Evolutionary conservation across 169 alveolate species (phyloP), one percentile per base, ranked within the genome.

Genomic region (Plasmodium reichenowi): DNA sequence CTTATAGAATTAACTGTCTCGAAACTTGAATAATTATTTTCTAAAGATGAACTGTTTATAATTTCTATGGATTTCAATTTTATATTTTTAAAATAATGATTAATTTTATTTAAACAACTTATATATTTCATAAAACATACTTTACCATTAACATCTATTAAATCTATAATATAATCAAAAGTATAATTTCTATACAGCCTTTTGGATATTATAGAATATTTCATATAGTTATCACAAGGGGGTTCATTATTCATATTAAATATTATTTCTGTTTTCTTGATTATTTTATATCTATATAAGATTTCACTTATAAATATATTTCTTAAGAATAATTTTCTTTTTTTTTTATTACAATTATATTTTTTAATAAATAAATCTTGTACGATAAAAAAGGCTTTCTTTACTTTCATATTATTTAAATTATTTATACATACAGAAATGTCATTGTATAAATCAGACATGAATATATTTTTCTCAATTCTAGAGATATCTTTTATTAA

Each of bases 261-360:
- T 78, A 78, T 29, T n/a, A 43, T 20, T 78, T 64, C 89, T 0
- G 67, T 66, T 66, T 78, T 78, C 17, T 32, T 78, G n/a, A 78
- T 64, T 15, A 78, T 78, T 78, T 78, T 78, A 54, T 78, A 78
- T 38, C 89, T 56, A 78, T 78, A 78, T 38, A 78, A 78, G 15
- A 78, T 78, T 66, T 78, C 89, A 70, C 89, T 78, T 24, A 78
- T 72, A 64, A 64, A 78, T 6, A 9, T 43, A 48, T 78, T 78
- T 78, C 67, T 68, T 12, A 58, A 9, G 29, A 78, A 78, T 45
- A n/a, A 9, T 24, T 78, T 78, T 74, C 10, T 60, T 9, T 32
- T 15, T 26, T 4, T 8, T 20, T 78, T 26, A 7, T 52, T 13
- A 38, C 58, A 12, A 17, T 8, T n/a, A 22, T 78, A 78, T 50